These are phyloP conservation scores for Solanum rostratum DNA, from an alignment of 257 asterid species.

Conservation along the genomic window DNA sequence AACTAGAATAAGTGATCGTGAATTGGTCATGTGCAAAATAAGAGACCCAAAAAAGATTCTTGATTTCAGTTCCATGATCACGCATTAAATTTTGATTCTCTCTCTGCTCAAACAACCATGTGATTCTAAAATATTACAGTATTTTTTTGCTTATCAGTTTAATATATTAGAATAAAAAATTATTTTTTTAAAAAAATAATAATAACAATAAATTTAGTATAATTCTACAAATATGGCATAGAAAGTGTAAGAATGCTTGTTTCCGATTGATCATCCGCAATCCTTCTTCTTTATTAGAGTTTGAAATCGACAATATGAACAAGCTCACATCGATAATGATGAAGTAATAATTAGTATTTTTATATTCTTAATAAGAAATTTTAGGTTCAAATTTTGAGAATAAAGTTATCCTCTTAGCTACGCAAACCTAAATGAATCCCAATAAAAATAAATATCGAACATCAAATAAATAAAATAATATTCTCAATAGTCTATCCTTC, in stretches of 20 bases:
- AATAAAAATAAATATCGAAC: not conserved
- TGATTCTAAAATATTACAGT: not conserved
- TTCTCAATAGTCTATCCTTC: not conserved
- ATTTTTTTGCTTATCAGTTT: not conserved
- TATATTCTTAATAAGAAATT: too few species aligned
- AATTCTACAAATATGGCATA: not conserved
- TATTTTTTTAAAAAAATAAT: too few species aligned
- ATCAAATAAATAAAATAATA: not conserved
- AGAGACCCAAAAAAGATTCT: slow-evolving; percentile 4
- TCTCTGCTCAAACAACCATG: slow-evolving; percentile 2
- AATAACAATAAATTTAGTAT: not conserved
- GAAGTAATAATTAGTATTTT: not conserved
- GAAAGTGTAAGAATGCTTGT: not conserved
- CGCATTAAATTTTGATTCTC: slow-evolving; percentile 15
- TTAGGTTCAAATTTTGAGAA: too few species aligned
- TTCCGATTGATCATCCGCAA: not conserved
- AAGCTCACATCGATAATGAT: not conserved
- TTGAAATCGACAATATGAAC: not conserved
- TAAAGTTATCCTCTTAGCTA: too few species aligned
- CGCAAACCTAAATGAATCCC: not conserved
- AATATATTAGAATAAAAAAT: not conserved
- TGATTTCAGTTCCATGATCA: slow-evolving; percentile 8
- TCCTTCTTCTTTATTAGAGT: rapidly evolving
- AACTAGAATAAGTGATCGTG: not conserved
- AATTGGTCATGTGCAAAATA: not conserved